Conservation (phyloP, 352 stramenopile genomes). For the Phytopythium mirpurense region DNA sequence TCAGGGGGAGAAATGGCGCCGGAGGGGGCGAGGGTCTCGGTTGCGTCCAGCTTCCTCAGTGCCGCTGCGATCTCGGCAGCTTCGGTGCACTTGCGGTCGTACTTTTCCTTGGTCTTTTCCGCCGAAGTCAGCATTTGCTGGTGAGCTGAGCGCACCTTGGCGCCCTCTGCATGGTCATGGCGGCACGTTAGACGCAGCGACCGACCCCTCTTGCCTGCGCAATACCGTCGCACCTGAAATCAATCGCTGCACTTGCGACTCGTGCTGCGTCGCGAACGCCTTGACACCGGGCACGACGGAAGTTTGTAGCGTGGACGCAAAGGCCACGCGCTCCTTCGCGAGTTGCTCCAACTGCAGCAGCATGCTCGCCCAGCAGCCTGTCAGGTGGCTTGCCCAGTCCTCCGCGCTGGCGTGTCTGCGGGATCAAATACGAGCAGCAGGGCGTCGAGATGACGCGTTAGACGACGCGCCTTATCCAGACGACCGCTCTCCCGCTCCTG, state of each 20-base stretch:
- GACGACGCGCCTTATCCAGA: background rate
- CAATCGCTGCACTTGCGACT: constrained; percentile 69
- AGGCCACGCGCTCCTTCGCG: constrained; percentile 47
- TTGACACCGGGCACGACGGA: constrained; percentile 50
- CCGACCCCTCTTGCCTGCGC: no score
- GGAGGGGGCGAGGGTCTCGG: background rate
- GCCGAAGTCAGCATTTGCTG: constrained; percentile 54
- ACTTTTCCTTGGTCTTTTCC: constrained; percentile 73
- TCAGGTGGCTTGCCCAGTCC: constrained; percentile 68
- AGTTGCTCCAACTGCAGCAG: constrained; percentile 49
- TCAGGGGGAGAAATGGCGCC: constrained; percentile 10
- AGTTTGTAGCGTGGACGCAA: constrained; percentile 57
- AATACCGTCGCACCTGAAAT: constrained; percentile 43
- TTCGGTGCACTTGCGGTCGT: constrained; percentile 68
- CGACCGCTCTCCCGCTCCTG: no score
- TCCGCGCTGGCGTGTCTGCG: constrained; percentile 45
- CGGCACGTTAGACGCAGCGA: background rate
- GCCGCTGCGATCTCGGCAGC: constrained; percentile 43
- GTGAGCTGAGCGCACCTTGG: constrained; percentile 57
- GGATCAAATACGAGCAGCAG: background rate
- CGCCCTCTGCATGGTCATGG: constrained; percentile 42
- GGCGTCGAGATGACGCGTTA: background rate
- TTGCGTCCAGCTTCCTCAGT: constrained; percentile 25
- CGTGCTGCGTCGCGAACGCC: constrained; percentile 67
- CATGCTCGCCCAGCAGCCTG: constrained; percentile 46